Percentiles rank a stretch among this genome's conserved stretches.
Conservation (phyloP, 768 basidiomycete genomes). For the Pulveroboletus sp. region DNA sequence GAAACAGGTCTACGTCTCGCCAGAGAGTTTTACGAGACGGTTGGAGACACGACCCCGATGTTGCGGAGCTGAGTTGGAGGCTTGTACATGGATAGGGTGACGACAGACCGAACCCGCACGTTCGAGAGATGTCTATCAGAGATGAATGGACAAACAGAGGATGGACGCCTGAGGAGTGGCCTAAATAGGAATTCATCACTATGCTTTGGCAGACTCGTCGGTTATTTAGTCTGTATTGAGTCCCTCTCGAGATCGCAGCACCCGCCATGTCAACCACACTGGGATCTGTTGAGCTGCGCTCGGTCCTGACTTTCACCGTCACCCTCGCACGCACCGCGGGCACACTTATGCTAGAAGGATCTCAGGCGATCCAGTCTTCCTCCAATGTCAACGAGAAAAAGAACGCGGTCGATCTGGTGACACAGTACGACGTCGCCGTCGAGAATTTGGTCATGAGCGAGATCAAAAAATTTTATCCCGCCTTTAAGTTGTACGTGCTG, state of each 20-base stretch:
- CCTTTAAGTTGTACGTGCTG: constrained; percentile 72
- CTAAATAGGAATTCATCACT: background rate
- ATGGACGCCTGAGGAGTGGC: background rate
- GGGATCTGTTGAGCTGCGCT: constrained; percentile 44
- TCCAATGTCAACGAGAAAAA: constrained; percentile 76
- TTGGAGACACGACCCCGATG: constrained; percentile 58
- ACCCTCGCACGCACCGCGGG: constrained; percentile 74
- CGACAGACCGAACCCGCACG: background rate
- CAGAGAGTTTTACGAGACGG: constrained; percentile 76
- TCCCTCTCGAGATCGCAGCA: background rate
- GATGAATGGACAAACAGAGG: no score
- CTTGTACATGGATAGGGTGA: background rate
- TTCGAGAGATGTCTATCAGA: background rate
- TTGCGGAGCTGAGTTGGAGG: constrained; percentile 14
- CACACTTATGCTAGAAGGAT: constrained; percentile 70
- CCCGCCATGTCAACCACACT: constrained; percentile 31
- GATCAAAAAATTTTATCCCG: constrained; percentile 61
- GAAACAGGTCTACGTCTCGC: constrained; percentile 76
- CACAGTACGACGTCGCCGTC: constrained; percentile 89
- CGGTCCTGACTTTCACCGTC: constrained; percentile 63
- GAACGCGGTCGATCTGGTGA: constrained; percentile 92
- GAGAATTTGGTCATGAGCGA: constrained; percentile 77
- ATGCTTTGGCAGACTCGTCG: no score
- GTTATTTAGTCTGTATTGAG: no score
- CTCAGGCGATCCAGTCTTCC: constrained; percentile 61